Conservation (phyloP, 192 early-diverging fungal species). For the Coemansia sp. region DNA sequence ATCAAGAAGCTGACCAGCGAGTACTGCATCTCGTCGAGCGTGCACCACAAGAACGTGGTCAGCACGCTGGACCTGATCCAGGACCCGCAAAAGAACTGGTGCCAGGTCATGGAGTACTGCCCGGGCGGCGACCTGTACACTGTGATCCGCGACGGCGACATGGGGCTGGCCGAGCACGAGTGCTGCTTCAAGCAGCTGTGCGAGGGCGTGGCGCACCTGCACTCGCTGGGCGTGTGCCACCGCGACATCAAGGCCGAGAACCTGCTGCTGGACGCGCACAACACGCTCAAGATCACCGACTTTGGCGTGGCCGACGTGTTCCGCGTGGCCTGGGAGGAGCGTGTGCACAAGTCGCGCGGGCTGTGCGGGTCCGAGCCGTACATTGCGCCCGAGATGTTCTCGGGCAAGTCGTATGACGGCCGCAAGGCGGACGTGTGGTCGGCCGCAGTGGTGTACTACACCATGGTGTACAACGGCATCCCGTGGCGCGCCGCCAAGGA, state of each 20-base stretch:
- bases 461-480: conserved; percentile 68
- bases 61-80: conserved; percentile 95
- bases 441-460: conserved; percentile 90
- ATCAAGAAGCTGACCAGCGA: conserved; percentile 93
- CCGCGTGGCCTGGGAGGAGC: conserved; percentile 79
- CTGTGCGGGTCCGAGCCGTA: conserved; percentile 94
- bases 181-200: conserved; percentile 95
- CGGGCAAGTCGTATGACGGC: conserved; percentile 80
- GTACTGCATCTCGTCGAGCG: conserved; percentile 91
- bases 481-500: conserved; percentile 60
- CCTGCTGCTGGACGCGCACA: conserved; percentile 73
- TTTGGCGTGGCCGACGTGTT: conserved; percentile 98
- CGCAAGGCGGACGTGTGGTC: conserved; percentile 92
- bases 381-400: conserved; percentile 91
- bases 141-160: conserved; percentile 68
- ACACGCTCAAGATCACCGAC: conserved; percentile 95
- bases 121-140: conserved; percentile 89
- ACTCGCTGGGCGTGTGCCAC: conserved; percentile 95
- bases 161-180: conserved; percentile 78
- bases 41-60: conserved; percentile 89
- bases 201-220: conserved; percentile 85
- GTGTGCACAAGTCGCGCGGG: conserved; percentile 78
- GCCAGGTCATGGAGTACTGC: conserved; percentile 84
- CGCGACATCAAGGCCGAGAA: conserved; percentile 86
- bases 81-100: conserved; percentile 82